These are phyloP conservation scores for Suillus plorans DNA, from an alignment of 768 basidiomycete genomes.

Conservation along the genomic window DNA sequence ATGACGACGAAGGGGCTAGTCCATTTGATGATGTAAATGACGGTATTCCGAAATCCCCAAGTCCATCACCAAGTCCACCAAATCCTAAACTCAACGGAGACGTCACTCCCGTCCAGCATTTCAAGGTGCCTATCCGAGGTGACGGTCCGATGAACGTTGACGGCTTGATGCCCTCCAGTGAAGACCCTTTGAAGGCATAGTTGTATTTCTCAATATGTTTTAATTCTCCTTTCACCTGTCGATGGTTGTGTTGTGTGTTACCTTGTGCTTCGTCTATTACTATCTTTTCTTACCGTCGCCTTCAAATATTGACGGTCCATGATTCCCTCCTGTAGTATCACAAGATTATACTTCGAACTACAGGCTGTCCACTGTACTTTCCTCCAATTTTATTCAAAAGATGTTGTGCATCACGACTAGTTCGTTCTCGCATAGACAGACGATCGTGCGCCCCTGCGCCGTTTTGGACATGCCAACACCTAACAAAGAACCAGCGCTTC, in stretches of 20 bases:
- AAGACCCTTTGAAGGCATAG: slow-evolving; percentile 52
- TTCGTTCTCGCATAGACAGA: slow-evolving; percentile 78
- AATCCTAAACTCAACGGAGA: slow-evolving; percentile 49
- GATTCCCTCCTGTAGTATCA: slow-evolving; percentile 35
- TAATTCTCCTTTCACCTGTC: slow-evolving; percentile 1
- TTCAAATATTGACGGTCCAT: slow-evolving; percentile 33
- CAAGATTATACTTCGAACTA: slow-evolving; percentile 37
- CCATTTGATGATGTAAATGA: slow-evolving; percentile 32
- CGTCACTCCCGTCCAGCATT: slow-evolving; percentile 45
- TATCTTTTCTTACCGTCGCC: slow-evolving; percentile 27
- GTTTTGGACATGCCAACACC: slow-evolving; percentile 62
- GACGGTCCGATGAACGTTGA: slow-evolving; percentile 59
- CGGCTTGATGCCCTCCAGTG: slow-evolving; percentile 64
- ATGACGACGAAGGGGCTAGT: slow-evolving; percentile 33
- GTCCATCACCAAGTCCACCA: slow-evolving; percentile 34
- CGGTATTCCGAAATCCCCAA: slow-evolving; percentile 30
- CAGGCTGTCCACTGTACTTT: slow-evolving; percentile 34
- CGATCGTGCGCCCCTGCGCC: slow-evolving; percentile 41
- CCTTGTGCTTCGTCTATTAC: slow-evolving; percentile 28
- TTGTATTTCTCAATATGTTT: background rate
- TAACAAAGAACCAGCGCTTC: slow-evolving; percentile 68
- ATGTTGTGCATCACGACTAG: slow-evolving; percentile 57
- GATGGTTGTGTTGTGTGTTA: slow-evolving; percentile 17
- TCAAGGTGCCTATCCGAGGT: slow-evolving; percentile 49
- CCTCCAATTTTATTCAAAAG: slow-evolving; percentile 24